phyloP scores from a whole-genome alignment of 2,329 filamentous ascomycete species.

The Cladophialophora carrionii region DNA sequence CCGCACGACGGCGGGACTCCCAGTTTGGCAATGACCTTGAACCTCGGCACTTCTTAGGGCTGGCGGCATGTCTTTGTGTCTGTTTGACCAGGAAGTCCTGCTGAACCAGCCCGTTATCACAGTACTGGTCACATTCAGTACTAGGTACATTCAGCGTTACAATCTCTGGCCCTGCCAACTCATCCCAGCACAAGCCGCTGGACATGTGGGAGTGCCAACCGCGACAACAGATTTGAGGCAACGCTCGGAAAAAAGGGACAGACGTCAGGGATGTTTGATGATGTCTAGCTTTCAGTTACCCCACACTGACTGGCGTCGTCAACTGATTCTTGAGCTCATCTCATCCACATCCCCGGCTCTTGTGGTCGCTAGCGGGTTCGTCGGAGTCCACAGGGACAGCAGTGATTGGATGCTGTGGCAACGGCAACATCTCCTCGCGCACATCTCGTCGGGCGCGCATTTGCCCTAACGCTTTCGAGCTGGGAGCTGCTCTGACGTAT shows the following conservation, averaged over 20 bases:
- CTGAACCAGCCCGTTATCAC: background rate
- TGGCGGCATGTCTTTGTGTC: background rate
- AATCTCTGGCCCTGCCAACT: background rate
- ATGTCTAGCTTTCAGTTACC: constrained; percentile 12
- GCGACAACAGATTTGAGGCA: background rate
- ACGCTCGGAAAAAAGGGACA: constrained; percentile 14
- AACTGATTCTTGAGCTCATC: constrained; percentile 18
- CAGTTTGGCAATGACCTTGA: background rate
- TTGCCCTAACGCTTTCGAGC: constrained; percentile 18
- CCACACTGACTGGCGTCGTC: constrained; percentile 14
- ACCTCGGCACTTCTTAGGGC: background rate
- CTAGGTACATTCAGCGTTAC: background rate
- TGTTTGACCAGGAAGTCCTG: background rate
- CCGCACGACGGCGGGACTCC: background rate
- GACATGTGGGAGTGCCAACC: background rate
- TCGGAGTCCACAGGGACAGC: constrained; percentile 9
- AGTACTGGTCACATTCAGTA: background rate
- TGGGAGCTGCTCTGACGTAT: constrained; percentile 32
- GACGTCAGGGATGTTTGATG: background rate
- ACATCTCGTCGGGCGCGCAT: constrained; percentile 16
- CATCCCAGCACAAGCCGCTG: background rate
- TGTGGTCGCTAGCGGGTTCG: background rate
- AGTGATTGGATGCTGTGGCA: constrained; percentile 3
- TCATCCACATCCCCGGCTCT: constrained; percentile 19
- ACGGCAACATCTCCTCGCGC: constrained; percentile 24